A percentile compares a stretch with the other conserved stretches of the same genome.
Evolutionary conservation across 2,329 filamentous ascomycete genomes (phyloP).

Genomic region (Trichocomaceae sp.): DNA sequence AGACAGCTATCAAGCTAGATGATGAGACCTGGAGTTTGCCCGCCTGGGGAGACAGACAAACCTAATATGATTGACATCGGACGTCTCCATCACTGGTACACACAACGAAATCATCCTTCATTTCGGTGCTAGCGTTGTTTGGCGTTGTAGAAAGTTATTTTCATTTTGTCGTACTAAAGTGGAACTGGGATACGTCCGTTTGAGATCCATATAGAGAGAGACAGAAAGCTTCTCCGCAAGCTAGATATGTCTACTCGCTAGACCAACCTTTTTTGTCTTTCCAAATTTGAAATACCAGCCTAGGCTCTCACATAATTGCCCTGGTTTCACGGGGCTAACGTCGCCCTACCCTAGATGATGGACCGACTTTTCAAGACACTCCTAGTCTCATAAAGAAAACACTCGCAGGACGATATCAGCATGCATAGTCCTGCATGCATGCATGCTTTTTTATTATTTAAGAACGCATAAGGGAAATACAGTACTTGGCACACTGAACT

Average conservation of each 20-base stretch:
- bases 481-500: background rate
- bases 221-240: conserved; percentile 2
- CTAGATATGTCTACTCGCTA: conserved; percentile 2
- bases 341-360: conserved; percentile 1
- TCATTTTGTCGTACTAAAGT: conserved; percentile 8
- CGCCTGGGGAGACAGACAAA: background rate
- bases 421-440: background rate
- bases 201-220: conserved; percentile 1
- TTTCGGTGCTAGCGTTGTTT: conserved; percentile 4
- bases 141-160: background rate
- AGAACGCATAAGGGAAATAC: background rate
- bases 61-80: conserved; percentile 1
- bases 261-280: background rate
- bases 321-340: conserved; percentile 2
- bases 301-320: background rate
- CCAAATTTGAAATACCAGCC: background rate
- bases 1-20: background rate
- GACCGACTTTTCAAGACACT: background rate
- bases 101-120: conserved; percentile 1
- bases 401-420: background rate
- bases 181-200: conserved; percentile 5
- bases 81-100: background rate
- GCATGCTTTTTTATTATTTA: background rate
- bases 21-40: background rate
- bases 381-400: conserved; percentile 4